Conservation (phyloP, 202 grass and related monocot species). For the Alloteropsis angusta region DNA sequence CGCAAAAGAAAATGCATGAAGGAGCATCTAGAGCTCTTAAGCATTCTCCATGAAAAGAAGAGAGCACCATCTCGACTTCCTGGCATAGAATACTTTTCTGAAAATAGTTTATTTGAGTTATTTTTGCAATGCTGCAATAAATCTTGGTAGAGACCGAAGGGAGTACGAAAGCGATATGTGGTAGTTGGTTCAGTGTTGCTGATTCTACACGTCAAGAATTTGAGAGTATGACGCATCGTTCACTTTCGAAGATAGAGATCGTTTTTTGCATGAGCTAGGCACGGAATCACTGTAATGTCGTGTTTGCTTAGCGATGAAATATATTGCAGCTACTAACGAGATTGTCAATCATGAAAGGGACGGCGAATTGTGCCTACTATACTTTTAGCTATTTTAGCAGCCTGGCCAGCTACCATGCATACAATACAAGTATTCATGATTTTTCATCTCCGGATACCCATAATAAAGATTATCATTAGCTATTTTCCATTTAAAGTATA, state of each 20-base stretch:
- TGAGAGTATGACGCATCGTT: neutral
- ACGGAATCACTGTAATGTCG: neutral
- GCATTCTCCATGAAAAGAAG: too few species aligned
- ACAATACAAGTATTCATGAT: neutral
- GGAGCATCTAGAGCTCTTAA: neutral
- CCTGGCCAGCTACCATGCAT: neutral
- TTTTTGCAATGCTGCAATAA: neutral
- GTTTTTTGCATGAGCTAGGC: neutral
- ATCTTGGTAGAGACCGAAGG: neutral
- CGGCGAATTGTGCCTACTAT: neutral
- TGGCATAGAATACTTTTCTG: neutral
- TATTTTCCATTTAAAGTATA: neutral
- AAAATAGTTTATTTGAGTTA: neutral
- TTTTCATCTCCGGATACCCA: neutral
- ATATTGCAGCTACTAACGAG: neutral
- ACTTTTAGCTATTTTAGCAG: neutral
- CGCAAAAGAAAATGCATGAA: neutral
- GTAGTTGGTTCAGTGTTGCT: neutral
- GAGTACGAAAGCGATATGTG: neutral
- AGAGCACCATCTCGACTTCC: neutral
- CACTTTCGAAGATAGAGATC: neutral
- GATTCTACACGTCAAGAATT: conserved; percentile 13
- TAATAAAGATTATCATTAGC: neutral
- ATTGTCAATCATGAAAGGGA: neutral
- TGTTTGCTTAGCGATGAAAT: neutral